A percentile compares a stretch with the other conserved stretches of the same genome.
Conservation (phyloP, 2,329 filamentous ascomycete species). For the Aspergillus sp. region DNA sequence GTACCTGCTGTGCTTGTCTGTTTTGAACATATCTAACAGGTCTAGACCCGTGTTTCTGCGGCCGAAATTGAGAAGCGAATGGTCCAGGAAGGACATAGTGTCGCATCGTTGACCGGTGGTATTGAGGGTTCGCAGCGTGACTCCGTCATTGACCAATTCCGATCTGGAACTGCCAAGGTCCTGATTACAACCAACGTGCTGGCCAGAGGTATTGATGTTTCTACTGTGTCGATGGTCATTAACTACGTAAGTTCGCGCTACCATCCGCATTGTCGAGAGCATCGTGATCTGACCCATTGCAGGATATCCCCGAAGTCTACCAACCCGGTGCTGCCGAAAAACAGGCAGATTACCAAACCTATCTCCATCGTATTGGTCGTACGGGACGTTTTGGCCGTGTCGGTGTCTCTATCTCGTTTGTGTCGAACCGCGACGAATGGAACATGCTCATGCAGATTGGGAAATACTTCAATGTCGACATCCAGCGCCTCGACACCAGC, state of each 20-base stretch:
- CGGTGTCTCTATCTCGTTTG: constrained; percentile 90
- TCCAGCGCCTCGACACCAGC: constrained; percentile 70
- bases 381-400: constrained; percentile 95
- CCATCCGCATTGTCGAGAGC: neutral
- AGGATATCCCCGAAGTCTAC: constrained; percentile 62
- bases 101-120: constrained; percentile 80
- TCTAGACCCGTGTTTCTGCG: constrained; percentile 74
- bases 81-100: constrained; percentile 80
- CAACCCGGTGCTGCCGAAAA: constrained; percentile 52
- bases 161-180: constrained; percentile 79
- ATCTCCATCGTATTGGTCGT: constrained; percentile 93
- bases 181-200: constrained; percentile 97
- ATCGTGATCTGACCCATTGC: neutral
- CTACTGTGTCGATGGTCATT: constrained; percentile 93
- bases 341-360: constrained; percentile 81
- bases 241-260: constrained; percentile 61
- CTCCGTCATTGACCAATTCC: constrained; percentile 75
- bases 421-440: constrained; percentile 78
- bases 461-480: constrained; percentile 67
- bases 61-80: constrained; percentile 77
- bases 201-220: constrained; percentile 85
- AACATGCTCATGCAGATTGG: constrained; percentile 71
- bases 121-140: constrained; percentile 80
- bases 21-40: constrained; percentile 11
- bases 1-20: constrained; percentile 13